Conservation (phyloP, 805 yeast genomes). For the Nakazawaea wyomingensis region DNA sequence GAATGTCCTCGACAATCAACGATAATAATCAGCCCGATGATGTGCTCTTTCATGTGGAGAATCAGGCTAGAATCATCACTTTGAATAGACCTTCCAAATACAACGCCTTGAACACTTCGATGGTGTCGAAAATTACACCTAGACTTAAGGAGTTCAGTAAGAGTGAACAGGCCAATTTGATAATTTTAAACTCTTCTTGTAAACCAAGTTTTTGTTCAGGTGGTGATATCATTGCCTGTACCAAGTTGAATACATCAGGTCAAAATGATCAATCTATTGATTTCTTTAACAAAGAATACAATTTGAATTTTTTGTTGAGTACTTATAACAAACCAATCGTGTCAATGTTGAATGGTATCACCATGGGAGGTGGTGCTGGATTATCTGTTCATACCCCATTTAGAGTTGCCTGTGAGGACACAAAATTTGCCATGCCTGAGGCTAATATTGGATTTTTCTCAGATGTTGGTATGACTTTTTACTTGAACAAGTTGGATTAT, state of each 20-base stretch:
- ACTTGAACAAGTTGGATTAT: constrained; percentile 76
- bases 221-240: constrained; percentile 87
- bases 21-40: constrained; percentile 32
- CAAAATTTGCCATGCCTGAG: constrained; percentile 96
- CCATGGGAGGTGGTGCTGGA: constrained; percentile 99
- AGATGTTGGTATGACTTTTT: constrained; percentile 92
- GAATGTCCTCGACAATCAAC: not conserved
- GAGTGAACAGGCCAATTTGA: constrained; percentile 54
- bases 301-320: constrained; percentile 70
- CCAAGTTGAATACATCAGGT: constrained; percentile 47
- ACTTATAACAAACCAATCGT: constrained; percentile 85
- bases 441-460: constrained; percentile 95
- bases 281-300: constrained; percentile 78
- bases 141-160: constrained; percentile 74
- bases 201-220: constrained; percentile 89
- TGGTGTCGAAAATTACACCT: constrained; percentile 69
- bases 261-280: constrained; percentile 45
- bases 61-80: constrained; percentile 66
- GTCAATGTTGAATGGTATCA: constrained; percentile 84
- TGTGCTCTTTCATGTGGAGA: constrained; percentile 57
- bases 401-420: constrained; percentile 87
- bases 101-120: constrained; percentile 74
- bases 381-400: constrained; percentile 86
- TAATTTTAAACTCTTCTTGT: constrained; percentile 63
- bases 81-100: constrained; percentile 79